phyloP scores from a whole-genome alignment of 371 early-diverging fungal genomes.

The Coemansia sp. region DNA sequence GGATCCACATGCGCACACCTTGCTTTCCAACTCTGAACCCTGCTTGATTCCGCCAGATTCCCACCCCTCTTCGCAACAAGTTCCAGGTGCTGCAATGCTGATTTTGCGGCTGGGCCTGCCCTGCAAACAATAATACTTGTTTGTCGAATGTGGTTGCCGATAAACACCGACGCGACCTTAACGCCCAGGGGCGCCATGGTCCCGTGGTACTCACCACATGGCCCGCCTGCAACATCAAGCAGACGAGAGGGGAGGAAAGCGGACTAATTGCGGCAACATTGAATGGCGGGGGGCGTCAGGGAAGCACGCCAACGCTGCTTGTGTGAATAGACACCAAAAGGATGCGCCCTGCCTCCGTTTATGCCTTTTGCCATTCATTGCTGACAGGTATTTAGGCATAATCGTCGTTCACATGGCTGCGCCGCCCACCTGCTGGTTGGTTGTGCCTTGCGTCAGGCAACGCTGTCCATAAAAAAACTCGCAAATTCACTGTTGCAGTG shows the following conservation, averaged over 20 bases:
- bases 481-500: no score
- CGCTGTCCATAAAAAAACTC: neutral
- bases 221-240: neutral
- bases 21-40: no score
- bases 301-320: neutral
- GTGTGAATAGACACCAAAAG: constrained; percentile 1
- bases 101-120: no score
- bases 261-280: constrained; percentile 7
- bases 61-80: no score
- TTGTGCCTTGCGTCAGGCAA: constrained; percentile 4
- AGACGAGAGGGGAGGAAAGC: constrained; percentile 1
- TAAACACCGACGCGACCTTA: no score
- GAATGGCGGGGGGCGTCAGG: constrained; percentile 1
- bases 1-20: neutral
- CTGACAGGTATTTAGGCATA: constrained; percentile 41
- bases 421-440: neutral
- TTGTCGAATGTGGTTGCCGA: no score
- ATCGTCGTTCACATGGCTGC: constrained; percentile 19
- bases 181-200: neutral
- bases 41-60: no score
- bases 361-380: constrained; percentile 9
- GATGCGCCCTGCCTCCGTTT: constrained; percentile 1
- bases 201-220: constrained; percentile 1
- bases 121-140: no score
- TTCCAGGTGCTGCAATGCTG: no score